phyloP scores from a whole-genome alignment of 768 basidiomycete genomes.

The Boletus subcaerulescens region DNA sequence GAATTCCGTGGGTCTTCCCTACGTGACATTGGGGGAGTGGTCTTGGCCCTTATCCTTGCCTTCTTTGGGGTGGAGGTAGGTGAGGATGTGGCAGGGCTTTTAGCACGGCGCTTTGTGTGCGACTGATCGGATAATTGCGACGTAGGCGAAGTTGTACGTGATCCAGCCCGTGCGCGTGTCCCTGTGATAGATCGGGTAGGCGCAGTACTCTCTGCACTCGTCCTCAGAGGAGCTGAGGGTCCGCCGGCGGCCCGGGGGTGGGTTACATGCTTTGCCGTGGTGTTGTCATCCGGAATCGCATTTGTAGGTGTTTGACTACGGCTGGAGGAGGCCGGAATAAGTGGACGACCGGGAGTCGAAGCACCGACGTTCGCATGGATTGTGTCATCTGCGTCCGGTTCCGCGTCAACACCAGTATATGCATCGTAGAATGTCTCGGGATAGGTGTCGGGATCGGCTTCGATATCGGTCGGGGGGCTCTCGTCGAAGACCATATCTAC shows the following conservation, averaged over 20 bases:
- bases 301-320: slow-evolving; percentile 46
- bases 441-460: slow-evolving; percentile 46
- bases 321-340: slow-evolving; percentile 23
- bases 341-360: slow-evolving; percentile 19
- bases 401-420: slow-evolving; percentile 19
- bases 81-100: slow-evolving; percentile 44
- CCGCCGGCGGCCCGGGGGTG: slow-evolving; percentile 43
- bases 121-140: slow-evolving; percentile 29
- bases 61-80: slow-evolving; percentile 40
- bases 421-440: slow-evolving; percentile 43
- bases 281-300: slow-evolving; percentile 33
- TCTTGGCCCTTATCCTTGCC: slow-evolving; percentile 35
- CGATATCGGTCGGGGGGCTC: slow-evolving; percentile 70
- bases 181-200: slow-evolving; percentile 35
- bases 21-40: slow-evolving; percentile 30
- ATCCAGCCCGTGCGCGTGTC: slow-evolving; percentile 14
- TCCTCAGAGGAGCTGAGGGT: slow-evolving; percentile 38
- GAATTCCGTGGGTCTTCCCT: slow-evolving; percentile 51
- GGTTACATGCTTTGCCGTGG: slow-evolving; percentile 42
- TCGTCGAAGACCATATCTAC: slow-evolving; percentile 69
- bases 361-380: slow-evolving; percentile 15
- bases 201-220: slow-evolving; percentile 40
- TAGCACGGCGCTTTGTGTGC: slow-evolving; percentile 44
- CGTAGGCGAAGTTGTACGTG: slow-evolving; percentile 31
- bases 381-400: slow-evolving; percentile 18